These are phyloP conservation scores for Cladosporium sp. DNA, from an alignment of 2,329 filamentous ascomycete genomes.

Conservation along the genomic window DNA sequence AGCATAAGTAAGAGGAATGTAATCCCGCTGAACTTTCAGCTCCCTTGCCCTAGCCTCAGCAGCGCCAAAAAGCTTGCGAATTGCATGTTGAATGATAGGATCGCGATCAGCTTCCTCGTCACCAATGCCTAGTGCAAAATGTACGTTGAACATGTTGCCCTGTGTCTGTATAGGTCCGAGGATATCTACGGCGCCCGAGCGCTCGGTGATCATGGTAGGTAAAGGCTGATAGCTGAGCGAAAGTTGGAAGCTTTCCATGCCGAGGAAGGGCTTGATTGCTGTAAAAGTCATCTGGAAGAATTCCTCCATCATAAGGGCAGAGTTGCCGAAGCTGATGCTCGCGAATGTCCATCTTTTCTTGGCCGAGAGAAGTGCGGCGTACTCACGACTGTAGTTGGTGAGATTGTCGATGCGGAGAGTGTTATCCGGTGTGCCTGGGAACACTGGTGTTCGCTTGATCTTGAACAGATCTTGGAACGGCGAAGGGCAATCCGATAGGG, in stretches of 20 bases:
- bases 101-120: neutral
- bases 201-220: slow-evolving; percentile 21
- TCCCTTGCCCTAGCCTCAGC: neutral
- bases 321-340: slow-evolving; percentile 24
- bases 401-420: slow-evolving; percentile 27
- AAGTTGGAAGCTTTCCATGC: slow-evolving; percentile 23
- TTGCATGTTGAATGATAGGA: neutral
- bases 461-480: slow-evolving; percentile 24
- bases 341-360: slow-evolving; percentile 27
- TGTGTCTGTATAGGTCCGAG: slow-evolving; percentile 18
- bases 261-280: slow-evolving; percentile 20
- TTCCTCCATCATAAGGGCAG: slow-evolving; percentile 26
- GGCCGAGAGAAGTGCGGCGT: slow-evolving; percentile 21
- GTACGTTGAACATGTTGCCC: slow-evolving; percentile 19
- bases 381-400: slow-evolving; percentile 24
- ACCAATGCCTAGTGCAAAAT: neutral
- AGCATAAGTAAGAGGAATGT: slow-evolving; percentile 40
- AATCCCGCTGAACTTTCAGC: slow-evolving; percentile 22
- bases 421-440: slow-evolving; percentile 24
- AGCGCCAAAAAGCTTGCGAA: neutral
- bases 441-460: slow-evolving; percentile 21
- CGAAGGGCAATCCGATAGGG: slow-evolving; percentile 15
- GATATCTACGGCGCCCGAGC: neutral
- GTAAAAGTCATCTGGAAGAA: slow-evolving; percentile 25
- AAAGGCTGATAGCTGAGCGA: slow-evolving; percentile 24